Base-by-base conservation (phyloP, 176 grass and related monocot genomes). In the Themeda triandra region DNA sequence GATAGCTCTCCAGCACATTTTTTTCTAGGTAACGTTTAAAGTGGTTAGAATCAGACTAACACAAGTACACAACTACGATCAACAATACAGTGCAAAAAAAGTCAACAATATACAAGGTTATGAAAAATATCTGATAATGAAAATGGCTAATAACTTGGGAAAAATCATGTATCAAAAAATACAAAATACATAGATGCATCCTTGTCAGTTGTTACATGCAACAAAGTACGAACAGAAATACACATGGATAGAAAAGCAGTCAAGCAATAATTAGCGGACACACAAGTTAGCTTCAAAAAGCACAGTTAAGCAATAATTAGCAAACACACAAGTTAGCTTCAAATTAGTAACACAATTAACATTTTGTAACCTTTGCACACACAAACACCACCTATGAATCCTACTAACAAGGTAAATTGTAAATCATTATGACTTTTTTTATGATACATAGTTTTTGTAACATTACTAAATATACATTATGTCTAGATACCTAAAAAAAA, bases 1-100 rank as follows among this genome's bases (percentile, higher is more conserved):
- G 3, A 56, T 79, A 97, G 82, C 91, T 80, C 76, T 70, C 79
- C 66, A 10, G 89, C 87, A 84, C 86, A 94, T 85, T 69, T 77
- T 84, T 58, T n/a, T n/a, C 23, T 19, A 56, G 84, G 54, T 3
- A 42, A 73, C 25, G 11, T 33, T 40, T 68, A 48, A 33, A 17
- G 10, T 23, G 18, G 31, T 11, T 68, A 53, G n/a, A n/a, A n/a
- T n/a, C n/a, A 19, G 8, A 60, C 23, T 5, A 59, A 37, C 4
- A 37, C 4, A 44, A 12, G 1, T 44, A 13, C 6, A 18, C 0
- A 19, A 66, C 64, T 33, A 7, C 27, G 21, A 69, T 77, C 17
- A 81, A 58, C 25, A 85, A 29, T 48, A 79, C 37, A 59, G 21
- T 71, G 56, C 39, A 15, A 17, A 54, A 71, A 21, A 1, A 42